Conservation (phyloP, 2,329 filamentous ascomycete species). For the Lasiodiplodia theobromae region DNA sequence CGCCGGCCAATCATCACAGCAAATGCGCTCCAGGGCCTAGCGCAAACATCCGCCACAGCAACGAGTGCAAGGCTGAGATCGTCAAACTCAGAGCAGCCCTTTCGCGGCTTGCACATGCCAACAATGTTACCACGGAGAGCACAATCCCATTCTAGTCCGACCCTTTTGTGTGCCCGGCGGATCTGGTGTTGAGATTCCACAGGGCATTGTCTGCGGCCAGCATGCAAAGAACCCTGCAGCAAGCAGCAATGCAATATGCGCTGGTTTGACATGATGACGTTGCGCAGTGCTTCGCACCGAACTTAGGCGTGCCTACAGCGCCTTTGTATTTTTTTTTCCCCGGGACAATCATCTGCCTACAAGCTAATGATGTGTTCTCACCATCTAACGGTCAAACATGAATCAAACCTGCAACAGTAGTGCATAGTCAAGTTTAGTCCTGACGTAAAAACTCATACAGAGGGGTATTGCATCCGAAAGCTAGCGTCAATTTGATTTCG, state of each 20-base stretch:
- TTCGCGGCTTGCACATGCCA: background rate
- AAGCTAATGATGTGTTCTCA: too few relatives aligned
- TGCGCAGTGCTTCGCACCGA: background rate
- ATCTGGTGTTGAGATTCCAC: conserved; percentile 3
- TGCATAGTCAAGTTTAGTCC: background rate
- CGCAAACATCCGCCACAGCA: conserved; percentile 16
- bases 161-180: background rate
- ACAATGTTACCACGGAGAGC: background rate
- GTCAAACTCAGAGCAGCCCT: background rate
- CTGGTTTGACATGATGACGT: conserved; percentile 1
- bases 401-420: background rate
- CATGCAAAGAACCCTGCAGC: background rate
- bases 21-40: conserved; percentile 11
- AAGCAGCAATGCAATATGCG: conserved; percentile 12
- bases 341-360: background rate
- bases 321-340: background rate
- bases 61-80: background rate
- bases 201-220: background rate
- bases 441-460: too few relatives aligned
- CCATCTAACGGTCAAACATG: background rate
- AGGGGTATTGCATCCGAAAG: too few relatives aligned
- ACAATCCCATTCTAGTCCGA: too few relatives aligned
- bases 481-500: too few relatives aligned
- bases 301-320: background rate
- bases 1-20: conserved; percentile 26